Evolutionary conservation across 495 filamentous ascomycete genomes (phyloP), one percentile per base, ranked within the genome.

Genomic region (Rostrohypoxylon terebratum): DNA sequence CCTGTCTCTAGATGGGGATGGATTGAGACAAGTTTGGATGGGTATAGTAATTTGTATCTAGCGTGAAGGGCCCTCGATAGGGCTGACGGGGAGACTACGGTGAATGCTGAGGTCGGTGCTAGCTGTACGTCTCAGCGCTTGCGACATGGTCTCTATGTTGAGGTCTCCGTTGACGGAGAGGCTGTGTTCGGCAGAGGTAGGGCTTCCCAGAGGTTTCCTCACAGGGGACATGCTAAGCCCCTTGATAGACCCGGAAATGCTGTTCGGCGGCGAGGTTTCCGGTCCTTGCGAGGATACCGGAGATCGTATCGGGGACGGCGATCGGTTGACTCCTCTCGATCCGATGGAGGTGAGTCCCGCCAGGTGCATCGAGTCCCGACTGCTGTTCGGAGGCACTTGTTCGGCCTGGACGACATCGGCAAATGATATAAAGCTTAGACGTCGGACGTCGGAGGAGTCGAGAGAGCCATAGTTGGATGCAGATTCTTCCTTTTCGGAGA

Each of bases 341-440:
- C 80, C 74, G 34, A 86, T 75, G 40, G 83, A 86, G 65, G 85
- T 89, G 50, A 87, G 66, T 44, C 87, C 85, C 20, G 87, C 81
- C 11, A 88, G 79, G 76, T 91, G 87, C 58, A 90, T 84, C 42
- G 86, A 86, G 61, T 92, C 89, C 75, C 89, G 83, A 59, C 82
- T 85, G 33, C 83, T 85, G 44, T 85, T 89, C 21, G 68, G 71
- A 18, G 69, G 64, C 3, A 84, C 83, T 75, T 97, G 94, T 77
- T 97, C 94, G 23, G 91, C 87, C 77, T 96, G 93, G n/a, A 97
- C 93, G 10, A 97, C 92, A 75, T 97, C 94, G 31, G 94, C 93
- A 77, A 97, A 97, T 14, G 92, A 95, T 77, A 97, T 97, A 82
- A 97, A 97, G 79, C 90, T 93, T 55, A 97, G 82, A 11, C 94